These are phyloP conservation scores for Venturia carpophila DNA, from an alignment of 2,329 filamentous ascomycete genomes.

Conservation along the genomic window DNA sequence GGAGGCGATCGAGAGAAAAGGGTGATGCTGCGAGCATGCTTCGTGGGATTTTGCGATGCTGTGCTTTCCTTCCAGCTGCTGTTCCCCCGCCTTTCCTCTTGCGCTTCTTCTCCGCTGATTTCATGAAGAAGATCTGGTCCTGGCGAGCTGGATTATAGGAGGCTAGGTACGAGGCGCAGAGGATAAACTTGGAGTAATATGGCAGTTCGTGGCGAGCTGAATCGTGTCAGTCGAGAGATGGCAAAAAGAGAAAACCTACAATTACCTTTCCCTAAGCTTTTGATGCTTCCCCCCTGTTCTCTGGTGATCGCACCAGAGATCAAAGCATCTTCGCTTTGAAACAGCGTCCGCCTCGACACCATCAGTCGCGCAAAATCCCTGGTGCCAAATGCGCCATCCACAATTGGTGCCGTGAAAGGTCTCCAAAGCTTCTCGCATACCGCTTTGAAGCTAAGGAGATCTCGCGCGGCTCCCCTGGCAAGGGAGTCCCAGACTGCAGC, in stretches of 20 bases:
- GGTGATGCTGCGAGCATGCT: conserved; percentile 69
- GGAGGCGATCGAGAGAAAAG: conserved; percentile 69
- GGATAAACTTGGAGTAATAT: conserved; percentile 63
- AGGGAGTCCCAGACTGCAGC: conserved; percentile 82
- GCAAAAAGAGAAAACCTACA: conserved; percentile 19
- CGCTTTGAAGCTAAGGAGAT: conserved; percentile 63
- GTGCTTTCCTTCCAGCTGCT: conserved; percentile 34
- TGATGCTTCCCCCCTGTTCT: neutral
- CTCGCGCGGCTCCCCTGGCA: conserved; percentile 69
- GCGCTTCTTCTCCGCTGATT: conserved; percentile 48
- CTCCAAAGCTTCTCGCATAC: conserved; percentile 74
- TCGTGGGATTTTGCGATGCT: conserved; percentile 54
- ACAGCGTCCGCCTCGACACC: conserved; percentile 58
- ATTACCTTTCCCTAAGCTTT: neutral
- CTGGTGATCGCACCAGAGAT: conserved; percentile 44
- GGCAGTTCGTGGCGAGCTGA: conserved; percentile 46
- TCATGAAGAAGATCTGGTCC: conserved; percentile 69
- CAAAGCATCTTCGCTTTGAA: conserved; percentile 65
- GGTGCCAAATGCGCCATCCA: conserved; percentile 62
- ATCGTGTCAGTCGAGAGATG: conserved; percentile 17
- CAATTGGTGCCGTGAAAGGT: conserved; percentile 70
- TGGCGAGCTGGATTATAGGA: conserved; percentile 71
- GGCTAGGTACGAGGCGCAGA: conserved; percentile 71
- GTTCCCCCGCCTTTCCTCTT: conserved; percentile 44
- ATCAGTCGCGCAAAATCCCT: conserved; percentile 81